A percentile compares a stretch with the other conserved stretches of the same genome.
These are phyloP conservation scores for Coffea eugenioides DNA, from an alignment of 257 asterid genomes.

Conservation along the genomic window DNA sequence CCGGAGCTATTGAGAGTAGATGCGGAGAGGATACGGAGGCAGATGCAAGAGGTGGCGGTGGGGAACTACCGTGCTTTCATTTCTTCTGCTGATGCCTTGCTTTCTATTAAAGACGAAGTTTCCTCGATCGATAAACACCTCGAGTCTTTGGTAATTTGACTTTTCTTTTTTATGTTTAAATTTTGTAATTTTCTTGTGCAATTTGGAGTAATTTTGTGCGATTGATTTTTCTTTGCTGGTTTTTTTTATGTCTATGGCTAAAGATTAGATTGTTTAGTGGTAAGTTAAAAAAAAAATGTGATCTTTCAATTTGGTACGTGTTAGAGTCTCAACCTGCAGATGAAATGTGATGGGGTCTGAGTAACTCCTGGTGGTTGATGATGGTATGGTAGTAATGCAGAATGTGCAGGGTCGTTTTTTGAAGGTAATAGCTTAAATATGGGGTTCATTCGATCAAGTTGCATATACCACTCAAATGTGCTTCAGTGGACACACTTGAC, in stretches of 20 bases:
- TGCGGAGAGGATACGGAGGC: constrained; percentile 93
- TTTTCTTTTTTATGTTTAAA: not conserved
- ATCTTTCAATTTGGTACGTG: not conserved
- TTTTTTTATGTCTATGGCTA: not conserved
- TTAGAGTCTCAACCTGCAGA: not conserved
- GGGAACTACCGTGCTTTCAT: constrained; percentile 89
- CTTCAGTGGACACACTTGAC: too few relatives aligned
- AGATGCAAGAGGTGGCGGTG: constrained; percentile 99
- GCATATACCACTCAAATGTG: not conserved
- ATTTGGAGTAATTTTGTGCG: not conserved
- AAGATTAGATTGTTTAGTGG: not conserved
- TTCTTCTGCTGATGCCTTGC: constrained; percentile 89
- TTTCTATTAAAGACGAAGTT: constrained; percentile 79
- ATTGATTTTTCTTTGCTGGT: not conserved
- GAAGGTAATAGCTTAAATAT: not conserved
- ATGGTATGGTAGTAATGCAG: not conserved
- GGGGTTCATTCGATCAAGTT: not conserved
- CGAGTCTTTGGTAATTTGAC: constrained; percentile 62
- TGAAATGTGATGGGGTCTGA: too few relatives aligned
- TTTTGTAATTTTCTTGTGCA: not conserved
- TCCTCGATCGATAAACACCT: constrained; percentile 84
- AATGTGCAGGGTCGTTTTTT: not conserved
- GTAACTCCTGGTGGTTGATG: not conserved
- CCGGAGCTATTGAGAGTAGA: constrained; percentile 93
- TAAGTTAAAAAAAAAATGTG: not conserved